Conservation (phyloP, 2,329 filamentous ascomycete species). For the Xylaria arbuscula region DNA sequence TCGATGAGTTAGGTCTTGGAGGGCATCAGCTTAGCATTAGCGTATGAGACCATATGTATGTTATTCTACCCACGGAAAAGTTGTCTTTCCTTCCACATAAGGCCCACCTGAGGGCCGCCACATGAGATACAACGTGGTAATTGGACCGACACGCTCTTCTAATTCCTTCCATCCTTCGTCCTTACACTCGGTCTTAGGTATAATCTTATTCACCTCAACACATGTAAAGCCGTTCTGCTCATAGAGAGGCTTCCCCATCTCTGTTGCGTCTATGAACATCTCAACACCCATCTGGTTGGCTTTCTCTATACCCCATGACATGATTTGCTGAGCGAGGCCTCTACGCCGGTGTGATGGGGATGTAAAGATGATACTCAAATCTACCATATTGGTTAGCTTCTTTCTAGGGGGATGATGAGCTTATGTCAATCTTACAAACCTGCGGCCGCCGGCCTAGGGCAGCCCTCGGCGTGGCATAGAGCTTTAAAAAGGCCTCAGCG, state of each 20-base stretch:
- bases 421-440: constrained; percentile 40
- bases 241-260: constrained; percentile 40
- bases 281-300: constrained; percentile 41
- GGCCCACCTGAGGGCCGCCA: constrained; percentile 19
- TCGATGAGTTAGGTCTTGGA: too few species aligned
- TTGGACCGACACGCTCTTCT: constrained; percentile 54
- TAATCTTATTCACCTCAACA: constrained; percentile 37
- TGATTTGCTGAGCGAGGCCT: constrained; percentile 41
- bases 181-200: constrained; percentile 33
- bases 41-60: too few species aligned
- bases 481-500: constrained; percentile 36
- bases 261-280: constrained; percentile 44
- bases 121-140: constrained; percentile 37
- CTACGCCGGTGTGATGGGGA: constrained; percentile 41
- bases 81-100: background rate
- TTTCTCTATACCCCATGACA: constrained; percentile 45
- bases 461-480: constrained; percentile 31
- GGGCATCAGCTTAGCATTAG: too few species aligned
- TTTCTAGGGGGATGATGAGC: too few species aligned
- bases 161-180: constrained; percentile 42
- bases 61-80: too few species aligned
- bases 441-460: constrained; percentile 38
- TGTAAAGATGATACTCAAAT: constrained; percentile 41
- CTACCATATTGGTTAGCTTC: too few species aligned
- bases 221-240: constrained; percentile 39